These are phyloP conservation scores for Barbarea vulgaris DNA, from an alignment of 345 rosid genomes.

Conservation along the genomic window DNA sequence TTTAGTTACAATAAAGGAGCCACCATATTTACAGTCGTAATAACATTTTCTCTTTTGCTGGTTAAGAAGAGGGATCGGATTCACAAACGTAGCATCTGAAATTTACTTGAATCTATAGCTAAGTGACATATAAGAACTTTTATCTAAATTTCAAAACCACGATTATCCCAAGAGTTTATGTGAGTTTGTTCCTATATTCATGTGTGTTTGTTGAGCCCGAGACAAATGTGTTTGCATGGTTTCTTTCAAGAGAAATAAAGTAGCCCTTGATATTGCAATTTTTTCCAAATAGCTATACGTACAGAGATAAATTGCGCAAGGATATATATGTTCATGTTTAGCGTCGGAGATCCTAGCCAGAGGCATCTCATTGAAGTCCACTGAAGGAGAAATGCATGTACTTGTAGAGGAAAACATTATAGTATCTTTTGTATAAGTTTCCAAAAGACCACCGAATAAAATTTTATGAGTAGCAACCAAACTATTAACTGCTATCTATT, in stretches of 20 bases:
- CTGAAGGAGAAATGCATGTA: neutral
- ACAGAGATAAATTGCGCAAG: neutral
- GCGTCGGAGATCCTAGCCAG: neutral
- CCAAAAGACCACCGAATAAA: neutral
- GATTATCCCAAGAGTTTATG: neutral
- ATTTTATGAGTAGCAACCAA: neutral
- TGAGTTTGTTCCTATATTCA: neutral
- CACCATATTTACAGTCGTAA: neutral
- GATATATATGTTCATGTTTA: neutral
- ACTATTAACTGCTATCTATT: neutral
- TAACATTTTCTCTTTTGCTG: neutral
- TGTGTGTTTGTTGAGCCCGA: neutral
- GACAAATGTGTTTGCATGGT: neutral
- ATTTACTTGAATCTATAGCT: neutral
- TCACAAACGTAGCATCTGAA: neutral
- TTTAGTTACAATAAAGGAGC: neutral
- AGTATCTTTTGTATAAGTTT: neutral
- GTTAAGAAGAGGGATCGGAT: neutral
- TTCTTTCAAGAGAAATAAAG: neutral
- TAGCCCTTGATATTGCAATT: neutral
- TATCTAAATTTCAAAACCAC: neutral
- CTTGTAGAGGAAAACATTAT: neutral
- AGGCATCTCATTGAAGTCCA: neutral
- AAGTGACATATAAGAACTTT: neutral
- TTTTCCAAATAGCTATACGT: neutral